Evolutionary conservation across 2,329 filamentous ascomycete genomes (phyloP), one percentile per base, ranked within the genome.

Genomic region (Hymenoscyphus albidus): DNA sequence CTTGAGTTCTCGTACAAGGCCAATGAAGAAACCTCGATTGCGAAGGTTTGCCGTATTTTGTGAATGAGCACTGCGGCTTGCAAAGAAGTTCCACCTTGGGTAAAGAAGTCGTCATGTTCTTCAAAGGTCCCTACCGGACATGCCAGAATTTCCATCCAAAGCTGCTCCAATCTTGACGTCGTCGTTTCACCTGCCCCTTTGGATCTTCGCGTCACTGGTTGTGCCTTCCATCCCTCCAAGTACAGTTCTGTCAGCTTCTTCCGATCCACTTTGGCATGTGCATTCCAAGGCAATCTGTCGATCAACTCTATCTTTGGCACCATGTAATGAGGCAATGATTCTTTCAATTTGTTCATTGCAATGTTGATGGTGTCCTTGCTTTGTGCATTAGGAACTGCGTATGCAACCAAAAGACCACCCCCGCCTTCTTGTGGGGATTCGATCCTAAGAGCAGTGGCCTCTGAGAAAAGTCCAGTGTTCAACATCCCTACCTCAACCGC

Each of bases 101-200:
- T 35, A 42, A 59, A 59, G 32, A 59, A 59, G 40, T 59, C 57
- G 22, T 40, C 57, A 54, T 54, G 48, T 54, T 54, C 48, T 16
- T 59, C 35, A 5, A 40, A 39, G 5, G 57, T 59, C 12, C 35
- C 27, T 2, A 40, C 35, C 22, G 57, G 40, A 22, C 35, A 14
- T 40, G 18, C 40, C 31, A 59, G 40, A 39, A 59, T 59, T 27
- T 59, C 57, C 14, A 40, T 59, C 35, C 35, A 59, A 31, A 59
- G 35, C 10, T 42, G 18, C 16, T 42, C 40, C n/a, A 59, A 40
- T 38, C 18, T 13, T 2, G 35, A 59, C 5, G 13, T 59, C 22
- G 35, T 31, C 35, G 35, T 59, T 39, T 42, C 40, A 9, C n/a
- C 35, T 59, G 57, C 57, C n/a, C 40, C 35, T 16, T 42, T 40